A percentile compares a stretch with the other conserved stretches of the same genome.
Evolutionary conservation across 1,139 yeast species (phyloP).

Genomic region (Casaregolazyma suthepensis): DNA sequence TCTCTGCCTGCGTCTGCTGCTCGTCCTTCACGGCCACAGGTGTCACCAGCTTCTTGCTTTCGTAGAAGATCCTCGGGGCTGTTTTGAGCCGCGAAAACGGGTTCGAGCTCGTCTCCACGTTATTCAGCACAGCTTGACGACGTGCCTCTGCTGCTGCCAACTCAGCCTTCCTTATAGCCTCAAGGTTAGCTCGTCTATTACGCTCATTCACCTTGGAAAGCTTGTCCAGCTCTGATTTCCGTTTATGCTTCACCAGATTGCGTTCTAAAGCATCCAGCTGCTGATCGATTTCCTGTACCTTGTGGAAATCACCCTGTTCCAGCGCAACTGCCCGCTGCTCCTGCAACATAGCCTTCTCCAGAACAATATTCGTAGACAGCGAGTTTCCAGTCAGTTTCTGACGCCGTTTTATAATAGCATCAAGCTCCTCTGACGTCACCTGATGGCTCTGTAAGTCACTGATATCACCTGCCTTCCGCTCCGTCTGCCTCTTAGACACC

Average conservation of each 20-base stretch:
- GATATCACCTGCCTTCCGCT: conserved; percentile 57
- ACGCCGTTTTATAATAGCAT: conserved; percentile 71
- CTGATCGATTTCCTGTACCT: conserved; percentile 48
- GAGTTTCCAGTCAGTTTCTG: conserved; percentile 50
- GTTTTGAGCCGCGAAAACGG: conserved; percentile 90
- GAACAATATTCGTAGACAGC: conserved; percentile 71
- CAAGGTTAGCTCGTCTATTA: conserved; percentile 75
- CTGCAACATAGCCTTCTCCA: conserved; percentile 64
- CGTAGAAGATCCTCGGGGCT: conserved; percentile 74
- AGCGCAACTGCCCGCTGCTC: conserved; percentile 73
- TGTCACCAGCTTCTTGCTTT: conserved; percentile 24
- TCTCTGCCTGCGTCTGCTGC: conserved; percentile 35
- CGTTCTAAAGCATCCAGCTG: conserved; percentile 42
- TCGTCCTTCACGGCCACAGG: conserved; percentile 35
- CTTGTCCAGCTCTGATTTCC: conserved; percentile 27
- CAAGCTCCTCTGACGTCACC: conserved; percentile 70
- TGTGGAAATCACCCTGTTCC: conserved; percentile 53
- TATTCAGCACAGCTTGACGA: conserved; percentile 38
- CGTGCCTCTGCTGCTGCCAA: conserved; percentile 53
- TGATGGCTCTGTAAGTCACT: conserved; percentile 56
- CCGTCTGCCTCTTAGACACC: conserved; percentile 56
- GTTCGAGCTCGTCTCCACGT: conserved; percentile 53
- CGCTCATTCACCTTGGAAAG: conserved; percentile 69
- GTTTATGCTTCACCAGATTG: conserved; percentile 18
- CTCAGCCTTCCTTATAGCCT: conserved; percentile 76